These are phyloP conservation scores for Solanum verrucosum DNA, from an alignment of 257 asterid species.

Conservation along the genomic window DNA sequence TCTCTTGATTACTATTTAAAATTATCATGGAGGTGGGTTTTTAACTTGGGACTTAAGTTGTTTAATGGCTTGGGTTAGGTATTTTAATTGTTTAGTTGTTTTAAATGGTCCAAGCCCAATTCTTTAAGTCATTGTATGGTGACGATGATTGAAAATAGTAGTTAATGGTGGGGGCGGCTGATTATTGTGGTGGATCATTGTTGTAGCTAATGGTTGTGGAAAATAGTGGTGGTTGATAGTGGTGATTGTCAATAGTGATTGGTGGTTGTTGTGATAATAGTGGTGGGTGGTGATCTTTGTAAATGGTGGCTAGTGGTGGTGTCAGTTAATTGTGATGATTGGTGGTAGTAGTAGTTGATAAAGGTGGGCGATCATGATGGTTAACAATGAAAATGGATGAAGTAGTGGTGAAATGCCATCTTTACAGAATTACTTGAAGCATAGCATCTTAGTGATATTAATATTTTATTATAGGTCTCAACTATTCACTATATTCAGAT, in stretches of 20 bases:
- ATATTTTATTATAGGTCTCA: not conserved
- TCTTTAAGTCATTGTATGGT: not conserved
- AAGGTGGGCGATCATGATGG: not conserved
- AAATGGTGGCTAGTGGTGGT: not conserved
- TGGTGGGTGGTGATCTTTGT: not conserved
- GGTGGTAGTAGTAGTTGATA: not conserved
- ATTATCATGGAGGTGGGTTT: not conserved
- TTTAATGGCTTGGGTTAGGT: not conserved
- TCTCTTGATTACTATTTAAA: not conserved
- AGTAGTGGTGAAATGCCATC: not conserved
- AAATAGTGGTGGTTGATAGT: not conserved
- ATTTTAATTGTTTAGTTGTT: not conserved
- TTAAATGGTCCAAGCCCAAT: not conserved
- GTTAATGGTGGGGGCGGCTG: not conserved
- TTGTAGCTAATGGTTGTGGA: not conserved
- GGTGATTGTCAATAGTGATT: not conserved
- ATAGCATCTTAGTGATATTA: not conserved
- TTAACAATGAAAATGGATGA: not conserved
- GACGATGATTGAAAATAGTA: not conserved
- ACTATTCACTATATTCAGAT: not conserved
- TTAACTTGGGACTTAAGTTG: not conserved
- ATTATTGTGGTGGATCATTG: not conserved
- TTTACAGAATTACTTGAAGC: not conserved
- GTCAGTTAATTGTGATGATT: not conserved
- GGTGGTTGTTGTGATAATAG: not conserved